Percentiles rank a stretch among this genome's conserved stretches.
Evolutionary conservation across 2,329 filamentous ascomycete species (phyloP).

Genomic region (Dothideomycetes sp.): DNA sequence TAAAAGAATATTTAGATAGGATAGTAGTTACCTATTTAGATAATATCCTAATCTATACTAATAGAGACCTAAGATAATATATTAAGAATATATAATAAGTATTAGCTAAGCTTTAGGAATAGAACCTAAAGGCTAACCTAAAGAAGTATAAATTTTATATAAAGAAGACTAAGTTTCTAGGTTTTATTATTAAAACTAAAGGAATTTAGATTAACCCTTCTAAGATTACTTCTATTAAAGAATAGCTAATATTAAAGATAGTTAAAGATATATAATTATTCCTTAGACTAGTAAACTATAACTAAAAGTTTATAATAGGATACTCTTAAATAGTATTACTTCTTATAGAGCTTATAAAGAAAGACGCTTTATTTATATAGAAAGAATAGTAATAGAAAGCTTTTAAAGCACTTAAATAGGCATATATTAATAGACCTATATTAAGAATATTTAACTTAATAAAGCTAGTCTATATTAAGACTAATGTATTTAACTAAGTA

Average conservation of each 20-base stretch:
- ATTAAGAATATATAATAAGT: conserved; percentile 19
- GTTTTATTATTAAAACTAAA: conserved; percentile 22
- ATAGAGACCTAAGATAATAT: conserved; percentile 20
- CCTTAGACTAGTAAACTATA: conserved; percentile 15
- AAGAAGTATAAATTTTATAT: conserved; percentile 27
- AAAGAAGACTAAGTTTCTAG: conserved; percentile 23
- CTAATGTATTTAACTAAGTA: neutral
- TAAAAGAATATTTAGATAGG: conserved; percentile 20
- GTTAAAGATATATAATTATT: conserved; percentile 20
- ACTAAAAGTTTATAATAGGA: conserved; percentile 14
- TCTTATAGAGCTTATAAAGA: conserved; percentile 14
- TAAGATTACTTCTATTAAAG: conserved; percentile 21
- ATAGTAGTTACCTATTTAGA: conserved; percentile 20
- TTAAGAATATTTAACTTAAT: conserved; percentile 12
- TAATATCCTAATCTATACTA: conserved; percentile 23
- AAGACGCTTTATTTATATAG: conserved; percentile 12
- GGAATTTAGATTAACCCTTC: conserved; percentile 22
- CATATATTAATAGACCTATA: neutral
- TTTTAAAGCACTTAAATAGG: neutral
- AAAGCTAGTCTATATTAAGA: conserved; percentile 4
- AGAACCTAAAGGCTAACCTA: conserved; percentile 17
- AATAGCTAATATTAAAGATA: conserved; percentile 20
- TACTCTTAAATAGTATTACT: conserved; percentile 13
- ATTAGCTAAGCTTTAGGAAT: conserved; percentile 18
- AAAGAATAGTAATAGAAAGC: conserved; percentile 1